Conservation (phyloP, 257 asterid genomes). For the Thymus mandschuricus region DNA sequence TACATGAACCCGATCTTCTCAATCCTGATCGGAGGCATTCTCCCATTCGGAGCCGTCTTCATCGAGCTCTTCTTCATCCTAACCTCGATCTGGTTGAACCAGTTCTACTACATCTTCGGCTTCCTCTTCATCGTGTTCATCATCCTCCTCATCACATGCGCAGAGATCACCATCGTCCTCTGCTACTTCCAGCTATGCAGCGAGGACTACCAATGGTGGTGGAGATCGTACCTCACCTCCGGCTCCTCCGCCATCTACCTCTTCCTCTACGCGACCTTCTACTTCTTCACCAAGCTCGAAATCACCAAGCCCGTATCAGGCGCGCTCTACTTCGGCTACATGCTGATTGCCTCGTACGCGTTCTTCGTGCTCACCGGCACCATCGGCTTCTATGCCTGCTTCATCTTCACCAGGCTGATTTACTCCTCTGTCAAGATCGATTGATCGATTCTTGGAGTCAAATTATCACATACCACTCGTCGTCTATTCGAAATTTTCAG, state of each 20-base stretch:
- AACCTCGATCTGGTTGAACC: slow-evolving; percentile 85
- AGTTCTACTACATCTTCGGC: slow-evolving; percentile 86
- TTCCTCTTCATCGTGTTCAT: slow-evolving; percentile 76
- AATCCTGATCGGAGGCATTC: slow-evolving; percentile 70
- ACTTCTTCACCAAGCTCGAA: slow-evolving; percentile 81
- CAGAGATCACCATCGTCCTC: slow-evolving; percentile 70
- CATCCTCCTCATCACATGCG: slow-evolving; percentile 77
- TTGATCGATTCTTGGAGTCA: slow-evolving; percentile 37
- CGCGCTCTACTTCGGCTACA: slow-evolving; percentile 77
- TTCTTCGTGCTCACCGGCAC: slow-evolving; percentile 76
- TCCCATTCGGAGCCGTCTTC: slow-evolving; percentile 80
- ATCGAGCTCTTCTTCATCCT: slow-evolving; percentile 82
- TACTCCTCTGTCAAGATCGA: slow-evolving; percentile 90
- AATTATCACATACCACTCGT: background rate
- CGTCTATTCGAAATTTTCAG: background rate
- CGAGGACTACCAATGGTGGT: slow-evolving; percentile 86
- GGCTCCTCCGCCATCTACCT: slow-evolving; percentile 77
- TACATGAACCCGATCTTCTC: slow-evolving; percentile 69
- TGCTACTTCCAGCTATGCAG: slow-evolving; percentile 89
- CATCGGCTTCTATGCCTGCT: slow-evolving; percentile 79
- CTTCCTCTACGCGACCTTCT: slow-evolving; percentile 77
- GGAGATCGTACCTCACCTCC: slow-evolving; percentile 75
- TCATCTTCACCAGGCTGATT: slow-evolving; percentile 78
- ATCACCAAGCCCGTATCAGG: slow-evolving; percentile 77
- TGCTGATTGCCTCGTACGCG: slow-evolving; percentile 72